These are phyloP conservation scores for Fusarium sp. DNA, from an alignment of 2,329 filamentous ascomycete genomes.

Conservation along the genomic window DNA sequence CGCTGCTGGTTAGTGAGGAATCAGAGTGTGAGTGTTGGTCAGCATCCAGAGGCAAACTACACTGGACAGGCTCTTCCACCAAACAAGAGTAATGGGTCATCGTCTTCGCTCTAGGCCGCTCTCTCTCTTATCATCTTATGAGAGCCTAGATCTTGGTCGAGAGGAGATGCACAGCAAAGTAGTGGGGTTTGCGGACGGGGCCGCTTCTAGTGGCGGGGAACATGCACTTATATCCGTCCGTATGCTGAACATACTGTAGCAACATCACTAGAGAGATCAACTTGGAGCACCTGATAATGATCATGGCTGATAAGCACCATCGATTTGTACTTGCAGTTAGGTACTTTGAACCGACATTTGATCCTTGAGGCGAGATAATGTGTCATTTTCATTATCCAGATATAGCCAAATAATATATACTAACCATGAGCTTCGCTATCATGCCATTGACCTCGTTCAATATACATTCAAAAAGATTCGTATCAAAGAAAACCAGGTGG, in stretches of 20 bases:
- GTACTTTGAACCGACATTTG: not conserved
- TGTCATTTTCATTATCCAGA: not conserved
- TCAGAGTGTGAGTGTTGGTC: too few relatives aligned
- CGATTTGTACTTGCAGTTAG: too few relatives aligned
- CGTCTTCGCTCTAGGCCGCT: not conserved
- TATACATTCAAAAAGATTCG: constrained; percentile 17
- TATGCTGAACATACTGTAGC: too few relatives aligned
- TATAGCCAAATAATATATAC: constrained; percentile 1
- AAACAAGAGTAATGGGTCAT: not conserved
- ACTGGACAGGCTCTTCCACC: not conserved
- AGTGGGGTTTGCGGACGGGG: too few relatives aligned
- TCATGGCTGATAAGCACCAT: too few relatives aligned
- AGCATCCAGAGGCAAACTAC: too few relatives aligned
- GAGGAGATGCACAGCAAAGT: too few relatives aligned
- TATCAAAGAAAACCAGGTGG: constrained; percentile 35
- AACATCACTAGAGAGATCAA: too few relatives aligned
- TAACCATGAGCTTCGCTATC: not conserved
- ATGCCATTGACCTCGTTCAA: constrained; percentile 15
- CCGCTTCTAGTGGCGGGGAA: too few relatives aligned
- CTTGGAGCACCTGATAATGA: too few relatives aligned
- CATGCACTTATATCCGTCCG: too few relatives aligned
- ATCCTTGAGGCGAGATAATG: not conserved
- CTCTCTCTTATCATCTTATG: too few relatives aligned
- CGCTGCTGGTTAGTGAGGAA: not conserved
- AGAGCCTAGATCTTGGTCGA: not conserved